Percentiles rank a stretch among this genome's conserved stretches.
These are phyloP conservation scores for Colletotrichum incanum DNA, from an alignment of 2,329 filamentous ascomycete genomes.

Conservation along the genomic window DNA sequence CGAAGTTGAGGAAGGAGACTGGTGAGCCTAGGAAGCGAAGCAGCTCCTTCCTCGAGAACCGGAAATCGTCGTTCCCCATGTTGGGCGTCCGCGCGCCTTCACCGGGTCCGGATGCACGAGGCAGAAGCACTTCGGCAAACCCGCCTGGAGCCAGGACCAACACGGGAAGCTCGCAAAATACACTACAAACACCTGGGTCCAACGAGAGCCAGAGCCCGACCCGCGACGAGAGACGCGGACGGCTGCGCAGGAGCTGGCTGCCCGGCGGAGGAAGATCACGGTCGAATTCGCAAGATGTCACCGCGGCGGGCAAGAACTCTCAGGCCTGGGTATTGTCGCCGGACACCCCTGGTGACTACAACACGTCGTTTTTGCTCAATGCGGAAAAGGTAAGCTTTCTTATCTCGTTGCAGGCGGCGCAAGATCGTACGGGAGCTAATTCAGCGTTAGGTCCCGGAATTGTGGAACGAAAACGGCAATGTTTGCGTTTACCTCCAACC, in stretches of 20 bases:
- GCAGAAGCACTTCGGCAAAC: constrained; percentile 66
- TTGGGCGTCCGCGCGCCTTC: constrained; percentile 50
- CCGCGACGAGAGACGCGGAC: constrained; percentile 56
- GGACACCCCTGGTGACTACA: constrained; percentile 70
- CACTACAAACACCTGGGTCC: constrained; percentile 48
- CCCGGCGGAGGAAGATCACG: constrained; percentile 65
- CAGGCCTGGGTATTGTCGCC: constrained; percentile 71
- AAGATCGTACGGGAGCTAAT: constrained; percentile 39
- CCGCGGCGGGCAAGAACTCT: constrained; percentile 42
- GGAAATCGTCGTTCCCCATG: constrained; percentile 44
- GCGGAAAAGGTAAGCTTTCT: constrained; percentile 68
- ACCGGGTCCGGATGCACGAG: constrained; percentile 56
- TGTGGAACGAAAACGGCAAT: constrained; percentile 75
- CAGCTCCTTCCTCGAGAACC: constrained; percentile 51
- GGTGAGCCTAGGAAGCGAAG: constrained; percentile 51
- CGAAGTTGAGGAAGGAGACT: constrained; percentile 54
- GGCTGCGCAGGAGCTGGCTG: constrained; percentile 69
- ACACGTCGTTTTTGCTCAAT: constrained; percentile 64
- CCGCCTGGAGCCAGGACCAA: constrained; percentile 49
- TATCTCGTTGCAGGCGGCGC: constrained; percentile 22
- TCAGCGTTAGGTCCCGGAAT: constrained; percentile 69
- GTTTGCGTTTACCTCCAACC: constrained; percentile 73
- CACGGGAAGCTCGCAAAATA: constrained; percentile 43
- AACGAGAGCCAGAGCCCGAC: constrained; percentile 62
- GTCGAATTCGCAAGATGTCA: constrained; percentile 62